Evolutionary conservation across 495 filamentous ascomycete genomes (phyloP).

Genomic region (Glonium stellatum): DNA sequence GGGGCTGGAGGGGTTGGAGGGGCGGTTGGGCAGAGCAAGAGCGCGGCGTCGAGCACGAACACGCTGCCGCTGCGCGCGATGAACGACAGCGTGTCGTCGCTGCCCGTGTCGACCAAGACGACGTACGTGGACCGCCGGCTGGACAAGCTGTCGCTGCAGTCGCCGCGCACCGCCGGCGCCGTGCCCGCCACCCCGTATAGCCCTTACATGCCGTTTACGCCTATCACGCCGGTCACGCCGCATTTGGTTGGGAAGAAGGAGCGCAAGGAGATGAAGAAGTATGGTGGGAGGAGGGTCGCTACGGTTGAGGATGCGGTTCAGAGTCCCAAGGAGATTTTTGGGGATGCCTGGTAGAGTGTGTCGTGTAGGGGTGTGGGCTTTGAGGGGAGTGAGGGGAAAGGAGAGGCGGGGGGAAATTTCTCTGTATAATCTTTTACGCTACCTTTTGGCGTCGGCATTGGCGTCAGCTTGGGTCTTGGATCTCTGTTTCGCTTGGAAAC

Average conservation of each 20-base stretch:
- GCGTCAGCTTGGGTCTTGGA: too few relatives aligned
- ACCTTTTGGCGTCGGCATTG: too few relatives aligned
- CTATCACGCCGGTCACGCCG: constrained; percentile 81
- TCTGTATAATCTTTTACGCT: too few relatives aligned
- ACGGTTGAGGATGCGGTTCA: constrained; percentile 53
- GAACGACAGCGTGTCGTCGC: constrained; percentile 51
- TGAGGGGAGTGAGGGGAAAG: too few relatives aligned
- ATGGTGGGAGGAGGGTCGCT: constrained; percentile 49
- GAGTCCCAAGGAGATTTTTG: constrained; percentile 53
- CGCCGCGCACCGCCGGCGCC: constrained; percentile 67
- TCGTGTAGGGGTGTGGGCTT: too few relatives aligned
- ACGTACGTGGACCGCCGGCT: constrained; percentile 50
- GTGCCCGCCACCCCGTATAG: constrained; percentile 72
- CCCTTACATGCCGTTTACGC: constrained; percentile 87
- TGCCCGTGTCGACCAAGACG: constrained; percentile 43
- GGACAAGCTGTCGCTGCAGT: constrained; percentile 45
- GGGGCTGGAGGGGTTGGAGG: too few relatives aligned
- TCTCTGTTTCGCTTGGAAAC: too few relatives aligned
- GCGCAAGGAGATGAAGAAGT: constrained; percentile 57
- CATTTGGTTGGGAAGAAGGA: constrained; percentile 65
- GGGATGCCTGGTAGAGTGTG: constrained; percentile 31
- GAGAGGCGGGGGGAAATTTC: too few relatives aligned
- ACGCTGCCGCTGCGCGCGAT: constrained; percentile 28
- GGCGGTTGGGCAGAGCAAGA: too few relatives aligned
- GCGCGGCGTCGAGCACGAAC: constrained; percentile 14